A percentile compares a stretch with the other conserved stretches of the same genome.
Evolutionary conservation across 1,139 yeast species (phyloP).

Genomic region (Arxiozyma slooffiae): DNA sequence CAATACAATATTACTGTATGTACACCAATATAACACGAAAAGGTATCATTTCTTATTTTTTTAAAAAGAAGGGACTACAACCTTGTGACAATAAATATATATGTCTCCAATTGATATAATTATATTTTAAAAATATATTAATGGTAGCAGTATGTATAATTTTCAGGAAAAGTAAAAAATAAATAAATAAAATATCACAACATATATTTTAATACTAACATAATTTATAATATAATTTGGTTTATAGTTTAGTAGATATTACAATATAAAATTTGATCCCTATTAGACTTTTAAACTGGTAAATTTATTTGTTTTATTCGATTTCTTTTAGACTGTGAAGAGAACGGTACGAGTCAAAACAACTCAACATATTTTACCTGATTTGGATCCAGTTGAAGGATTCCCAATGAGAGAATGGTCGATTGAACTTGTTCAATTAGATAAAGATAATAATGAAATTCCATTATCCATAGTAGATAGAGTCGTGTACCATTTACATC

Average conservation of each 20-base stretch:
- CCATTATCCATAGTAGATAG: slow-evolving; percentile 86
- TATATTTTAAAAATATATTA: too few species aligned
- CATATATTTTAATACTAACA: not conserved
- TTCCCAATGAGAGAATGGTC: slow-evolving; percentile 97
- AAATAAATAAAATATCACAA: not conserved
- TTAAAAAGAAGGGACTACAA: too few species aligned
- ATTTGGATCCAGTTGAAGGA: slow-evolving; percentile 78
- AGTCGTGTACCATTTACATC: slow-evolving; percentile 88
- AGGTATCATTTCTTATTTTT: too few species aligned
- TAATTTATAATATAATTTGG: not conserved
- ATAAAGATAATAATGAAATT: slow-evolving; percentile 69
- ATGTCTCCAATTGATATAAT: not conserved
- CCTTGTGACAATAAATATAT: too few species aligned
- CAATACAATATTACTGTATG: too few species aligned
- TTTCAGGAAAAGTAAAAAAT: not conserved
- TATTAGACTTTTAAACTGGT: not conserved
- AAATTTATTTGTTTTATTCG: not conserved
- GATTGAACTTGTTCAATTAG: slow-evolving; percentile 62
- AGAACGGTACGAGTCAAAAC: slow-evolving; percentile 87
- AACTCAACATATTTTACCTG: slow-evolving; percentile 71
- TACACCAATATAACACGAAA: too few species aligned
- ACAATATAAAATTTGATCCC: not conserved
- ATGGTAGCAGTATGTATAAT: slow-evolving; percentile 11
- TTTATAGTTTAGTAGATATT: not conserved
- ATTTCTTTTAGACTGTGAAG: slow-evolving; percentile 42